Conservation (phyloP, 495 filamentous ascomycete genomes). For the Penicillium coprophilum region DNA sequence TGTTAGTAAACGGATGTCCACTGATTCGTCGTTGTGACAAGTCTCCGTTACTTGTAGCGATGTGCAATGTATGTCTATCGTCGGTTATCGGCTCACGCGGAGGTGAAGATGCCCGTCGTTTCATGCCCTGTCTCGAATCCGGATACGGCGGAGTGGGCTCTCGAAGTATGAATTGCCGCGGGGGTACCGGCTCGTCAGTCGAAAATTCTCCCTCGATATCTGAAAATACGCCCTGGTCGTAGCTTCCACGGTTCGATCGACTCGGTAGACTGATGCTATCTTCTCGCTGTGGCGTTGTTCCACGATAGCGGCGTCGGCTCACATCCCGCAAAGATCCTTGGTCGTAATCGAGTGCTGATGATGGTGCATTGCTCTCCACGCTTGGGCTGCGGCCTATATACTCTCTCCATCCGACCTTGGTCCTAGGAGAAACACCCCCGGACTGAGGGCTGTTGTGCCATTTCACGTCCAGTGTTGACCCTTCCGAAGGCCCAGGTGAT, state of each 20-base stretch:
- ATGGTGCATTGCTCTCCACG: slow-evolving; percentile 49
- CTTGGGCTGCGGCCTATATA: slow-evolving; percentile 50
- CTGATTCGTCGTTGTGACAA: slow-evolving; percentile 64
- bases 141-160: slow-evolving; percentile 50
- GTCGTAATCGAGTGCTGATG: slow-evolving; percentile 45
- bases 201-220: slow-evolving; percentile 65
- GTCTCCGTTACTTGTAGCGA: slow-evolving; percentile 60
- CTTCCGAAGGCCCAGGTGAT: slow-evolving; percentile 47
- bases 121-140: slow-evolving; percentile 59
- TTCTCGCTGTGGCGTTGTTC: slow-evolving; percentile 49
- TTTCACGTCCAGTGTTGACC: slow-evolving; percentile 41
- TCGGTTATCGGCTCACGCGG: slow-evolving; percentile 72
- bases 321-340: slow-evolving; percentile 35
- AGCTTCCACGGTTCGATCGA: slow-evolving; percentile 58
- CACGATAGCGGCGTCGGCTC: slow-evolving; percentile 36
- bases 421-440: slow-evolving; percentile 46
- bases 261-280: slow-evolving; percentile 48
- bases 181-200: slow-evolving; percentile 61
- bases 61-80: slow-evolving; percentile 58
- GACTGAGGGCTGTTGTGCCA: slow-evolving; percentile 48
- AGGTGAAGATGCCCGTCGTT: slow-evolving; percentile 79
- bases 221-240: slow-evolving; percentile 60
- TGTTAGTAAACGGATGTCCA: slow-evolving; percentile 55
- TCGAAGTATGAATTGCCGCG: slow-evolving; percentile 61
- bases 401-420: slow-evolving; percentile 43